phyloP scores from a whole-genome alignment of 1,139 yeast species.

The Candida albicans region DNA sequence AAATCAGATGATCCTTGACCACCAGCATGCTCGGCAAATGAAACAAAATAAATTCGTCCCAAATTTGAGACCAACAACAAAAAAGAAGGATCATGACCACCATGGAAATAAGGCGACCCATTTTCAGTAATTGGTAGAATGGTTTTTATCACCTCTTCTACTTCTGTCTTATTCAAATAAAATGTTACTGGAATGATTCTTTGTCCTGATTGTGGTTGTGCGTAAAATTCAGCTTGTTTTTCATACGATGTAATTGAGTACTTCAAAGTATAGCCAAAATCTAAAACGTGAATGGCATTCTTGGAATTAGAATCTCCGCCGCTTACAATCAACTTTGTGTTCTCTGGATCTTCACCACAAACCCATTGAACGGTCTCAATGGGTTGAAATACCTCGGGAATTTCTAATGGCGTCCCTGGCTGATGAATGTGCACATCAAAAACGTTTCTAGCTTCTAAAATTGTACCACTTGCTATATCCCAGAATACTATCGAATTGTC shows the following conservation, averaged over 20 bases:
- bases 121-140: slow-evolving; percentile 37
- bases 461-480: slow-evolving; percentile 79
- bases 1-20: slow-evolving; percentile 56
- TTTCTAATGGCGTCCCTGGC: slow-evolving; percentile 36
- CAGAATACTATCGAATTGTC: slow-evolving; percentile 89
- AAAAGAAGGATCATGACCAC: slow-evolving; percentile 66
- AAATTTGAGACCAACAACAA: slow-evolving; percentile 58
- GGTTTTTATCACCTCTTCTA: slow-evolving; percentile 25
- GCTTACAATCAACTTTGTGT: slow-evolving; percentile 67
- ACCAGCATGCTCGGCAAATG: slow-evolving; percentile 24
- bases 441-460: slow-evolving; percentile 72
- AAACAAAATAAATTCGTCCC: slow-evolving; percentile 46
- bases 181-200: slow-evolving; percentile 33
- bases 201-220: slow-evolving; percentile 54
- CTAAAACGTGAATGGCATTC: slow-evolving; percentile 61
- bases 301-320: slow-evolving; percentile 60
- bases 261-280: slow-evolving; percentile 79
- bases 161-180: slow-evolving; percentile 15
- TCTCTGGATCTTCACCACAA: slow-evolving; percentile 77
- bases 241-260: slow-evolving; percentile 81
- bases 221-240: slow-evolving; percentile 75
- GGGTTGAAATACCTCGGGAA: slow-evolving; percentile 26
- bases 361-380: slow-evolving; percentile 62
- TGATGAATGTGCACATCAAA: slow-evolving; percentile 64
- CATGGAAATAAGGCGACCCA: slow-evolving; percentile 61